These are phyloP conservation scores for Pichia deserticola DNA, from an alignment of 805 yeast genomes.

Conservation along the genomic window DNA sequence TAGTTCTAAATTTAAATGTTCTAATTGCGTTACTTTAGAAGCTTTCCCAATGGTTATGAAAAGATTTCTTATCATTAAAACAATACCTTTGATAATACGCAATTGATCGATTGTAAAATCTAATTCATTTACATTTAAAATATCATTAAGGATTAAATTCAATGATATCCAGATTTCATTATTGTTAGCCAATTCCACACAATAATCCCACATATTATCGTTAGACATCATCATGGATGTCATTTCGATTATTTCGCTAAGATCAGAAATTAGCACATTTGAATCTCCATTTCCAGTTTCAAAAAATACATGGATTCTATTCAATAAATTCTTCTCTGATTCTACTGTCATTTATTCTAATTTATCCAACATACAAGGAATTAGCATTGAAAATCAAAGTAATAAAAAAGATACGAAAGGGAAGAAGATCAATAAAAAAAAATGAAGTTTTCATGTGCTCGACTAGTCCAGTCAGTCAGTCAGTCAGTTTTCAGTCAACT, in stretches of 20 bases:
- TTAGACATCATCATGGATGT: constrained; percentile 7
- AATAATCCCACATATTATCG: constrained; percentile 6
- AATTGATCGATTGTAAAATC: not conserved
- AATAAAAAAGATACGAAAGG: too few relatives aligned
- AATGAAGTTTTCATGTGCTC: too few relatives aligned
- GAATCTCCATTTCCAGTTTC: not conserved
- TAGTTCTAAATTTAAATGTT: not conserved
- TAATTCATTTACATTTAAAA: not conserved
- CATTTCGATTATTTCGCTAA: constrained; percentile 5
- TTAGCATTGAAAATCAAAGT: too few relatives aligned
- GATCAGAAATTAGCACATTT: not conserved
- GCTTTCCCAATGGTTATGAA: not conserved
- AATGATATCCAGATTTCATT: not conserved
- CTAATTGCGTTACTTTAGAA: not conserved
- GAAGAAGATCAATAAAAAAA: too few relatives aligned
- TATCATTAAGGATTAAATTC: not conserved
- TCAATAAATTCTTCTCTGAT: not conserved
- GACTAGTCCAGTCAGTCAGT: too few relatives aligned
- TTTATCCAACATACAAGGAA: too few relatives aligned
- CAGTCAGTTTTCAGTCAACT: too few relatives aligned
- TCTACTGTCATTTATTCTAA: not conserved
- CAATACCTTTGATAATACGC: constrained; percentile 3
- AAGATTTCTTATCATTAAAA: constrained; percentile 5
- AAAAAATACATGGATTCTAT: not conserved
- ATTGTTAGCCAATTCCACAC: not conserved